Evolutionary conservation across 495 filamentous ascomycete species (phyloP).

Genomic region (Penicillium verhagenii): DNA sequence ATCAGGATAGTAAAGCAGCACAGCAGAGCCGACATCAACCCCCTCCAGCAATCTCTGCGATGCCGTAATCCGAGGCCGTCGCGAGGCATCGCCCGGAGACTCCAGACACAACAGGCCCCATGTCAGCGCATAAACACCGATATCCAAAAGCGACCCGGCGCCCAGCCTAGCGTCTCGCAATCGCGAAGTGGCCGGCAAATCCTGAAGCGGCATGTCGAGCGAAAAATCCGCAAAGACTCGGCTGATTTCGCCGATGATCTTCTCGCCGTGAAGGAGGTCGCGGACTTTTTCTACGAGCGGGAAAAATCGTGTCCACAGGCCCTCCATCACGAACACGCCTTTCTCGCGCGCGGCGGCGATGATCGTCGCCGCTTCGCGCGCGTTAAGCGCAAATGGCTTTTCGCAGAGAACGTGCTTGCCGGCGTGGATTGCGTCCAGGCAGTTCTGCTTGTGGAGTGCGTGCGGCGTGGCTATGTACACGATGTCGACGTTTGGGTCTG

Average conservation of each 20-base stretch:
- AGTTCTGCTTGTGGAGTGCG: slow-evolving; percentile 13
- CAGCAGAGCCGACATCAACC: background rate
- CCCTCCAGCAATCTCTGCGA: background rate
- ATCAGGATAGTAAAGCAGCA: background rate
- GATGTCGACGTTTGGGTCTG: slow-evolving; percentile 15
- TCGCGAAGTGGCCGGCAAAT: background rate
- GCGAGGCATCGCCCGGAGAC: background rate
- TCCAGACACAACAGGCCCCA: slow-evolving; percentile 1
- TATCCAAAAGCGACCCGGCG: background rate
- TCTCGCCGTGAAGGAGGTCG: slow-evolving; percentile 76
- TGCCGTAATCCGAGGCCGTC: background rate
- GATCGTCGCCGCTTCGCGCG: slow-evolving; percentile 29
- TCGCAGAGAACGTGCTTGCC: slow-evolving; percentile 43
- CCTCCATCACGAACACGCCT: background rate
- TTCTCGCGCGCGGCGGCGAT: background rate
- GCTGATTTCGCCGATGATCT: slow-evolving; percentile 91
- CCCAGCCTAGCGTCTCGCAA: background rate
- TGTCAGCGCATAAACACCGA: background rate
- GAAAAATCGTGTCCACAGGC: slow-evolving; percentile 49
- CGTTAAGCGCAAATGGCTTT: slow-evolving; percentile 39
- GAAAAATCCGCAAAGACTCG: slow-evolving; percentile 63
- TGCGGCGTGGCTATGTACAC: slow-evolving; percentile 19
- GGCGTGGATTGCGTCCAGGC: slow-evolving; percentile 17
- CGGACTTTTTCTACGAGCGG: slow-evolving; percentile 86
- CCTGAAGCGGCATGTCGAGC: background rate